These are phyloP conservation scores for Hypericum perforatum DNA, from an alignment of 345 rosid genomes.

Conservation along the genomic window DNA sequence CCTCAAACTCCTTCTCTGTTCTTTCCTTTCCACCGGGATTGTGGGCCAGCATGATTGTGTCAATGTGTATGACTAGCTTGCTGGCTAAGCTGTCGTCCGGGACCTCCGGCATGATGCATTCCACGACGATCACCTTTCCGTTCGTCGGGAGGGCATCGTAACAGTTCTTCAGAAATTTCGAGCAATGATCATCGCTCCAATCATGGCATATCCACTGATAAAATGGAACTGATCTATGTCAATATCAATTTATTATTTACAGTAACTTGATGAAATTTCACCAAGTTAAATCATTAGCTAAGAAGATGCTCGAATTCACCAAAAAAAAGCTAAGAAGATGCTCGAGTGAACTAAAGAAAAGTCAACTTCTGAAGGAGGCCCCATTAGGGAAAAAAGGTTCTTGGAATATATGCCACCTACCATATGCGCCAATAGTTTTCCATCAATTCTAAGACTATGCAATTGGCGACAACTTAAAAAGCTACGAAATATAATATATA, in stretches of 20 bases:
- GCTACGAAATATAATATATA: no score
- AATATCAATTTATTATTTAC: not conserved
- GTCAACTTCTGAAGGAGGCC: no score
- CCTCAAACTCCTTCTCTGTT: conserved; percentile 65
- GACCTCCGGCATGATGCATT: conserved; percentile 62
- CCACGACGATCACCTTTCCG: conserved; percentile 73
- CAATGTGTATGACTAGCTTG: conserved; percentile 59
- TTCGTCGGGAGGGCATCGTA: conserved; percentile 56
- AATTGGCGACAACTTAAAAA: no score
- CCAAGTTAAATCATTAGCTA: no score
- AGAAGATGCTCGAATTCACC: no score
- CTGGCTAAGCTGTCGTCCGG: conserved; percentile 65
- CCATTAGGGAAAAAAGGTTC: no score
- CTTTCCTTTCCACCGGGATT: conserved; percentile 96
- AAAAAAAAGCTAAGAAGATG: no score
- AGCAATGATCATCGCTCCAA: conserved; percentile 78
- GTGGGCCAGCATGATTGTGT: conserved; percentile 86
- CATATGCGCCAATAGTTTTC: no score
- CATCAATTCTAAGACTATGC: no score
- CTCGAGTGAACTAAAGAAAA: no score
- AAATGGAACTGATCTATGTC: not conserved
- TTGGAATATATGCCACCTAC: no score
- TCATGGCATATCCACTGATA: conserved; percentile 90
- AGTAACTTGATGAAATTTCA: no score
- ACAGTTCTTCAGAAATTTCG: conserved; percentile 65